phyloP scores from a whole-genome alignment of 208 protist genomes.

The Zelonia costaricensis region DNA sequence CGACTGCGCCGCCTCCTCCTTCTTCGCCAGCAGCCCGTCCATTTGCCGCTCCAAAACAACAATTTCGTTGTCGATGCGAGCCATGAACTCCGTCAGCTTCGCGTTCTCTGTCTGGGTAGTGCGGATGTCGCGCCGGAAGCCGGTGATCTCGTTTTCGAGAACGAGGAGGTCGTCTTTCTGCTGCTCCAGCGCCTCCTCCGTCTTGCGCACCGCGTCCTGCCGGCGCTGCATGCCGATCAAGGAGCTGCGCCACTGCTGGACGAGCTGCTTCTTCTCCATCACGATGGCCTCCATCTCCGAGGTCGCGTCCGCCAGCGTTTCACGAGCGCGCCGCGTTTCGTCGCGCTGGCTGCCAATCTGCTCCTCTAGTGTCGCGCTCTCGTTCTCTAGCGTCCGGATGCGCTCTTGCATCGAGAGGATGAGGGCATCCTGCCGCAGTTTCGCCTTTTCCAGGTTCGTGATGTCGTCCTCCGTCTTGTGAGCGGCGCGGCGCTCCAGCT shows the following conservation, averaged over 20 bases:
- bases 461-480: slow-evolving; percentile 97
- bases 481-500: slow-evolving; percentile 92
- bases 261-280: slow-evolving; percentile 95
- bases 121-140: slow-evolving; percentile 86
- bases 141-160: slow-evolving; percentile 93
- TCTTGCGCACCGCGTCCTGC: slow-evolving; percentile 92
- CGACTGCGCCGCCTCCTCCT: slow-evolving; percentile 72
- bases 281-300: slow-evolving; percentile 95
- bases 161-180: slow-evolving; percentile 91
- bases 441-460: slow-evolving; percentile 91
- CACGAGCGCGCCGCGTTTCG: slow-evolving; percentile 87
- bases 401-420: slow-evolving; percentile 89
- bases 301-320: slow-evolving; percentile 92
- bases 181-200: slow-evolving; percentile 91
- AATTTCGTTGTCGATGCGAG: slow-evolving; percentile 92
- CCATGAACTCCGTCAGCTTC: slow-evolving; percentile 90
- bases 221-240: slow-evolving; percentile 94
- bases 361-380: slow-evolving; percentile 76
- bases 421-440: slow-evolving; percentile 93
- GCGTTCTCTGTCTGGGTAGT: slow-evolving; percentile 85
- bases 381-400: slow-evolving; percentile 81
- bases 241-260: slow-evolving; percentile 94
- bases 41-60: slow-evolving; percentile 91
- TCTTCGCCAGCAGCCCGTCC: slow-evolving; percentile 70
- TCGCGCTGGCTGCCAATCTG: slow-evolving; percentile 88